Conservation (phyloP, 2,329 filamentous ascomycete genomes). For the Macroventuria anomochaeta region DNA sequence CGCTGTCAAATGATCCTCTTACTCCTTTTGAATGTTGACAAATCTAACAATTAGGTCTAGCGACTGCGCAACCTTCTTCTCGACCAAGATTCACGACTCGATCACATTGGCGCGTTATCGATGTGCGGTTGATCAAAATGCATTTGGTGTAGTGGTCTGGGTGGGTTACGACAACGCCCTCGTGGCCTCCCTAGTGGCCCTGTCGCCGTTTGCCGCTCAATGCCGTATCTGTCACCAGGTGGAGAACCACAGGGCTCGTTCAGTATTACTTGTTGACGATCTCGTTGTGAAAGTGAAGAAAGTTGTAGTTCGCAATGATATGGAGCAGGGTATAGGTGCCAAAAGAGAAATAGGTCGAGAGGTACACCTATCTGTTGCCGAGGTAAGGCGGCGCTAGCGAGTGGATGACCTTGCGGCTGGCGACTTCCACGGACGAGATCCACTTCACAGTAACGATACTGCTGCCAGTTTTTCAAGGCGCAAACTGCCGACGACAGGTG, state of each 20-base stretch:
- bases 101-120: neutral
- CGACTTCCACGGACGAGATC: slow-evolving; percentile 8
- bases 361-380: neutral
- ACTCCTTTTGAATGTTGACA: slow-evolving; percentile 11
- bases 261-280: neutral
- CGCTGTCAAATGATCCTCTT: slow-evolving; percentile 11
- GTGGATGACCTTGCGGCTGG: neutral
- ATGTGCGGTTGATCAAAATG: neutral
- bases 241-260: neutral
- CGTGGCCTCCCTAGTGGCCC: slow-evolving; percentile 1
- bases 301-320: slow-evolving; percentile 4
- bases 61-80: slow-evolving; percentile 4
- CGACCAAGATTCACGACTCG: slow-evolving; percentile 12
- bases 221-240: neutral
- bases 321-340: neutral
- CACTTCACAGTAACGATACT: neutral
- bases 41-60: neutral
- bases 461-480: neutral
- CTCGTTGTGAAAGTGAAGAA: neutral
- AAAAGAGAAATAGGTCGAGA: neutral
- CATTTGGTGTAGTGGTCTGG: neutral
- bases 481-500: neutral
- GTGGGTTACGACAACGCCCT: slow-evolving; percentile 3
- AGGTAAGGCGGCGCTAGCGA: neutral
- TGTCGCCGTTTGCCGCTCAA: neutral